phyloP scores from a whole-genome alignment of 106 monocot species.

The Dendrobium huoshanense region DNA sequence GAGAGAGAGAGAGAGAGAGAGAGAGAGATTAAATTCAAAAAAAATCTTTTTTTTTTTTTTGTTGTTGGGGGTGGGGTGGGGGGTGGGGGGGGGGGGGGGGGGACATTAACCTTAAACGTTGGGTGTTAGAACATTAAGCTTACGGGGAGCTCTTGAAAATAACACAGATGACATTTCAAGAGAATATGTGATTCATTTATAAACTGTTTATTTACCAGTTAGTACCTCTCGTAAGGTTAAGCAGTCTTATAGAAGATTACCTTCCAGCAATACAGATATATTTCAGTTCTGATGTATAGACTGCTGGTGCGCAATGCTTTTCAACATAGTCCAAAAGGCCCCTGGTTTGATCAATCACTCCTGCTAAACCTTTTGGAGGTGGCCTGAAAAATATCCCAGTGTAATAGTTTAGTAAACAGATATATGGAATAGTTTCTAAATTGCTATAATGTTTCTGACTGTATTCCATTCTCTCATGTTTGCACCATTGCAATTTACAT shows the following conservation, averaged over 20 bases:
- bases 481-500: background rate
- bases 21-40: too few species aligned
- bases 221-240: background rate
- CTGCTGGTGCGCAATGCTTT: slow-evolving; percentile 65
- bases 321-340: slow-evolving; percentile 76
- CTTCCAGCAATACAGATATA: slow-evolving; percentile 91
- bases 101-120: too few species aligned
- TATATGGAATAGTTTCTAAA: background rate
- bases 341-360: slow-evolving; percentile 92
- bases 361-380: slow-evolving; percentile 67
- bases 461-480: background rate
- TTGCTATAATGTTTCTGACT: background rate
- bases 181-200: slow-evolving; percentile 1
- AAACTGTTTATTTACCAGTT: background rate
- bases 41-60: too few species aligned
- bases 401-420: background rate
- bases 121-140: too few species aligned
- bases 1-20: too few species aligned
- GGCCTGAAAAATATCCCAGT: slow-evolving; percentile 36
- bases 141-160: background rate
- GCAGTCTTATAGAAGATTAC: slow-evolving; percentile 16
- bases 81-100: too few species aligned
- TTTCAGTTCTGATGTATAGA: slow-evolving; percentile 72
- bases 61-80: too few species aligned
- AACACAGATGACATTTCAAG: background rate